Base-by-base conservation (phyloP, 2,329 filamentous ascomycete species). In the Fusarium pseudocircinatum region DNA sequence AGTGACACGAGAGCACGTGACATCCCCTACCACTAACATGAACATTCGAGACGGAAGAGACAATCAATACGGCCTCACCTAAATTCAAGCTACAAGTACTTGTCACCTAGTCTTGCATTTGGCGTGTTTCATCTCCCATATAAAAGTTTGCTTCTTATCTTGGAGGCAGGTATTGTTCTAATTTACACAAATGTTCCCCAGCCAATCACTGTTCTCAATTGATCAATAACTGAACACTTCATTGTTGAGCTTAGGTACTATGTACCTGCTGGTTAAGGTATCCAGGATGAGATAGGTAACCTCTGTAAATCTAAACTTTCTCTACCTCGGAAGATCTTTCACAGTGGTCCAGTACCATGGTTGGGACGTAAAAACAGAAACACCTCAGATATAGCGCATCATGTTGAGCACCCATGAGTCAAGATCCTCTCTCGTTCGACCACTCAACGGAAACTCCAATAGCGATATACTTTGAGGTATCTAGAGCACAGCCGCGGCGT, bases 1-100 rank as follows among this genome's bases (percentile, higher is more conserved):
- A 58, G 67, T 69, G 46, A 69, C 67, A 63, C 67, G 67, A 54
- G 52, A 60, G n/a, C 67, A 69, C 67, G 67, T 69, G 67, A 69
- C 40, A 12, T 28, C 6, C 15, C 30, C 26, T 6, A 32, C 26
- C 18, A 42, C n/a, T 42, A 15, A 44, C 56, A 32, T 30, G 47
- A 28, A 58, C 40, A 16, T 34, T 24, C 18, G 20, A 30, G 43
- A 28, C 42, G 16, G 20, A 24, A 65, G 26, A 22, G 13, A 40
- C 40, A 15, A 36, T 43, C n/a, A 47, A 39, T 20, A 42, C 24
- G 36, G 36, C 40, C 11, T 30, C 22, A 20, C 20, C 24, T 24
- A 13, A 36, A 34, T 11, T 36, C 15, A 10, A 34, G 28, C 9
- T 50, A 52, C 20, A 22, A 22, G 15, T 39, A n/a, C 14, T 39